Base-by-base conservation (phyloP, 257 asterid genomes). In the Lavandula angustifolia region DNA sequence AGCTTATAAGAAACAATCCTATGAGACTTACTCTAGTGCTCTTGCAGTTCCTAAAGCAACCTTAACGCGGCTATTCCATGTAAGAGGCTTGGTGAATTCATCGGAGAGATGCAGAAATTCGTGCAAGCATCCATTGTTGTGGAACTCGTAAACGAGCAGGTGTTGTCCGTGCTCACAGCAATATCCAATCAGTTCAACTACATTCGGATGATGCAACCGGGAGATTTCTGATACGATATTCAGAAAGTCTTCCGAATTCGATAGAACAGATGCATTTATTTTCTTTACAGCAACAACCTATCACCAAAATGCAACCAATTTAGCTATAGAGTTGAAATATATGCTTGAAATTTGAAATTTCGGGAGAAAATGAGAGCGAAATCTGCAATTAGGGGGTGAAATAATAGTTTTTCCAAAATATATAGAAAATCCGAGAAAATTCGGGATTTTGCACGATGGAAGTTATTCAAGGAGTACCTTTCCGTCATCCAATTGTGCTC, bases 241-340 rank as follows among this genome's bases (percentile, higher is more conserved):
- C 29, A 87, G 74, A 71, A 92, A 92, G 61, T 84, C 94, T 60
- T 85, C 95, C 6, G 90, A 71, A 71, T 71, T 72, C 37, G 80
- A 76, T 59, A 89, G 76, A 43, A 77, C 78, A 22, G 97, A 85
- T 37, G 91, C 81, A 64, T 82, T 87, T 76, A 92, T 81, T 63
- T 89, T 92, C 85, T 92, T 92, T 75, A 89, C 99, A 6, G 99
- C 99, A 77, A 89, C 86, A 76, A 87, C 94, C 97, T 92, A 70
- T 41, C 31, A 16, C 40, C 41, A 52, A 54, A 66, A 60, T 46
- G 65, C 61, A 35, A n/a, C 50, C n/a, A 44, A n/a, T n/a, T 44
- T 12, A 22, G 27, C 27, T 22, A 22, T 22, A 22, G 27, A 22
- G 27, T 22, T 12, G 6, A 44, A 44, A 12, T 12, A 44, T 0